Percentiles rank a stretch among this genome's conserved stretches.
Conservation (phyloP, 495 filamentous ascomycete species). For the Talaromyces liani region DNA sequence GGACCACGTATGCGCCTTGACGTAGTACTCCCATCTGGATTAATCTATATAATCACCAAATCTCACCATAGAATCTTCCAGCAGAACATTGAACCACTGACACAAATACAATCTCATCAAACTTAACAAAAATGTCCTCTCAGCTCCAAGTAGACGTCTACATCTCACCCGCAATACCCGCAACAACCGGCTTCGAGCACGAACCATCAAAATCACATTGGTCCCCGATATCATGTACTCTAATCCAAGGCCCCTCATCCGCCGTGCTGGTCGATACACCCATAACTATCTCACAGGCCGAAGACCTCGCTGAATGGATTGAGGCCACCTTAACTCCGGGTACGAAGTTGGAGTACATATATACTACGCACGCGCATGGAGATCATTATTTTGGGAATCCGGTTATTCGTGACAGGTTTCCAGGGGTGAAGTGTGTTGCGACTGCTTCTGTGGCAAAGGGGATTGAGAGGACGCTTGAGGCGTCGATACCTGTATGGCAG, state of each 20-base stretch:
- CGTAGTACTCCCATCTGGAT: not conserved
- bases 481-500: not conserved
- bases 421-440: conserved; percentile 17
- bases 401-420: conserved; percentile 22
- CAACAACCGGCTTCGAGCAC: not conserved
- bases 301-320: conserved; percentile 14
- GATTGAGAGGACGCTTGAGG: not conserved
- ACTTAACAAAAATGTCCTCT: not conserved
- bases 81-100: not conserved
- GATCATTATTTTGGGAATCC: conserved; percentile 36
- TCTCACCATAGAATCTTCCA: not conserved
- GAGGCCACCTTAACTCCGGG: not conserved
- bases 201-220: not conserved
- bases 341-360: conserved; percentile 27
- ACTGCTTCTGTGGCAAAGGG: conserved; percentile 12
- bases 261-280: conserved; percentile 20
- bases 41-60: not conserved
- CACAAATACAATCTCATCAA: not conserved
- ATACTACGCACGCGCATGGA: conserved; percentile 40
- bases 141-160: not conserved
- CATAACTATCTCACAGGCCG: conserved; percentile 12
- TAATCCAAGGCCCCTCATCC: conserved; percentile 11
- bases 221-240: conserved; percentile 16
- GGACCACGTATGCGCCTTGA: not conserved
- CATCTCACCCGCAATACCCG: conserved; percentile 3